Base-by-base conservation (phyloP, 257 asterid species). In the Asclepias syriaca region DNA sequence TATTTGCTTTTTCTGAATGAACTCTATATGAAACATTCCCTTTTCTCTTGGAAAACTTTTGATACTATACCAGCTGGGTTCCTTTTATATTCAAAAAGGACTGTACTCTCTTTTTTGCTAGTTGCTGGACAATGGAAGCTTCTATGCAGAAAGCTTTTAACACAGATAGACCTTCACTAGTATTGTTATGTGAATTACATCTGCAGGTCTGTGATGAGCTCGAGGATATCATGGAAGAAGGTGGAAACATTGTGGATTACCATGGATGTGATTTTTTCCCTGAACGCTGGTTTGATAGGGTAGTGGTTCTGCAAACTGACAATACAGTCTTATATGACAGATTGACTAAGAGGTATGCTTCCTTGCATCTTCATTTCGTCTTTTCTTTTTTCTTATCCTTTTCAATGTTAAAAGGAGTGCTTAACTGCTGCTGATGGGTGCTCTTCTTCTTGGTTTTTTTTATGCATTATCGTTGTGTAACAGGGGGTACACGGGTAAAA, bases 181-280 rank as follows among this genome's bases (percentile, higher is more conserved):
- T 11, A 58, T 37, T 63, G 5, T 34, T 32, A 6, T 6, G 57
- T 72, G 50, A 18, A 34, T 63, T 48, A 49, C 34, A 46, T 45
- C 15, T 54, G 50, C 73, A 94, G 99, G 90, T 91, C 2, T 91
- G 97, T 66, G 99, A 91, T 75, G 99, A 94, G 80, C 97, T 94
- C 14, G 98, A 94, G 76, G 97, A 91, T 79, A 66, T 87, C 84
- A 94, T 94, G 98, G 96, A 88, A 78, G 85, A 77, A 69, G 97
- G 99, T 73, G 99, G 99, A 49, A 90, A 80, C 90, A 94, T 94
- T 73, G 95, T 94, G 76, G 99, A 94, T 85, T 83, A 94, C 82
- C 99, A 90, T 73, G 96, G 99, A 27, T 90, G 99, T 24, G 98
- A 94, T 77, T 94, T 94, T 81, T 94, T 94, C 72, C 97, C 99